Conservation (phyloP, 129 eudicot genomes). For the Heracleum sosnowskyi region DNA sequence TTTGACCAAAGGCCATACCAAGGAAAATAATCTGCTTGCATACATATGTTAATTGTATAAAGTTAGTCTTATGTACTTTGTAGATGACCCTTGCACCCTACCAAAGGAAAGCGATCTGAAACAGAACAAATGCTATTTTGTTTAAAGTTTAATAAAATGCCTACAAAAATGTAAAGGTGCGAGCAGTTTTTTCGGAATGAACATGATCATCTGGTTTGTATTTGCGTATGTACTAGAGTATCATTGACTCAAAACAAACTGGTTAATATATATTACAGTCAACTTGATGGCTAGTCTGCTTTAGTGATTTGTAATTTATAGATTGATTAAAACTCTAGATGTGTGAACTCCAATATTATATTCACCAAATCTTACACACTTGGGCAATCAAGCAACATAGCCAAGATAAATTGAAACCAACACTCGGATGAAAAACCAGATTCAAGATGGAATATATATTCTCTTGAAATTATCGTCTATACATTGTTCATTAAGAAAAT, state of each 20-base stretch:
- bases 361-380: background rate
- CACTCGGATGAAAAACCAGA: background rate
- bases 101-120: background rate
- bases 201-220: background rate
- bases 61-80: background rate
- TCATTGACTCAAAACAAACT: no score
- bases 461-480: background rate
- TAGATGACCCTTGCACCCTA: background rate
- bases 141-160: background rate
- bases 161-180: background rate
- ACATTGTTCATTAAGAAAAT: conserved; percentile 6
- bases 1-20: background rate
- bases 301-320: no score
- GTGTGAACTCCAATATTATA: background rate
- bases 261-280: no score
- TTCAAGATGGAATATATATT: conserved; percentile 6
- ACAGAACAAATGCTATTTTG: background rate
- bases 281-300: background rate
- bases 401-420: background rate
- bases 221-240: background rate
- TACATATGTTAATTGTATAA: no score
- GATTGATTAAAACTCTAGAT: no score
- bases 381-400: background rate
- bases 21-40: background rate
- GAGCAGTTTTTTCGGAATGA: no score